Conservation (phyloP, 2,329 filamentous ascomycete genomes). For the Zymoseptoria ardabiliae region DNA sequence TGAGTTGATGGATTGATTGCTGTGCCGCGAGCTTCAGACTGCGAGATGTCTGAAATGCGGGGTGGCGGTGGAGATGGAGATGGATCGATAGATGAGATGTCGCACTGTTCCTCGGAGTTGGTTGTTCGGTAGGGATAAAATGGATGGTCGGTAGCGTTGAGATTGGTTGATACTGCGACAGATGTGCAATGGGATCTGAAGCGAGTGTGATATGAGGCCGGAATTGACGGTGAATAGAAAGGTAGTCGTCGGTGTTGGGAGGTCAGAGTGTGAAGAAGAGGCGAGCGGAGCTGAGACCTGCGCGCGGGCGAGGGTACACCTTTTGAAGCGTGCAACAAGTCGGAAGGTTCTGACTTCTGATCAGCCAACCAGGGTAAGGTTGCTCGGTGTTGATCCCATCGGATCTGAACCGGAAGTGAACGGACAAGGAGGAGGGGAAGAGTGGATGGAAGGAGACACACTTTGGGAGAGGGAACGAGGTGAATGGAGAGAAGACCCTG, state of each 20-base stretch:
- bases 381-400: conserved; percentile 1
- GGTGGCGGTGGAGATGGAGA: neutral
- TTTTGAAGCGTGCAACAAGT: neutral
- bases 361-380: neutral
- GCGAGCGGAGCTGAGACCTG: conserved; percentile 1
- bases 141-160: neutral
- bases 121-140: neutral
- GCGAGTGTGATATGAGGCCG: neutral
- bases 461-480: neutral
- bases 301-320: neutral
- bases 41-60: neutral
- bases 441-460: neutral
- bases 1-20: neutral
- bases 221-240: neutral
- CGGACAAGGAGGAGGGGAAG: neutral
- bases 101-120: neutral
- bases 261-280: neutral
- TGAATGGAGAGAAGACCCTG: neutral
- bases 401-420: conserved; percentile 1
- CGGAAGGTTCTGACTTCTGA: neutral
- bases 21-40: neutral
- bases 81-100: neutral
- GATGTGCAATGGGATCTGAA: neutral
- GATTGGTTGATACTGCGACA: neutral
- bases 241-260: neutral